Conservation (phyloP, 306 rosid genomes). For the Neltuma alba region DNA sequence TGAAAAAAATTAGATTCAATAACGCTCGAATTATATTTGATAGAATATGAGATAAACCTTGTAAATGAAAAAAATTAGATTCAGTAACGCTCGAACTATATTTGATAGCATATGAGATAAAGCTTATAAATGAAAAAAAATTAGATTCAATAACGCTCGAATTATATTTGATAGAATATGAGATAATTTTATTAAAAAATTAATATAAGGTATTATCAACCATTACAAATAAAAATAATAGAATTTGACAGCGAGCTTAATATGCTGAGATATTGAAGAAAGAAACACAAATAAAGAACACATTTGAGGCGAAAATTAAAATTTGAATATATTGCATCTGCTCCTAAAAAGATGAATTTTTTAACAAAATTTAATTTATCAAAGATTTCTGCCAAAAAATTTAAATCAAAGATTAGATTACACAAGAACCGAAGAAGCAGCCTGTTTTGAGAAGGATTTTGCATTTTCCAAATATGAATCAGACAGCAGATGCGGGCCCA, state of each 20-base stretch:
- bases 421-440: background rate
- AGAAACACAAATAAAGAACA: no score
- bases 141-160: background rate
- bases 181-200: no score
- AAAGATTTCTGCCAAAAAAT: no score
- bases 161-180: no score
- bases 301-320: no score
- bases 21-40: background rate
- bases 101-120: no score
- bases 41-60: no score
- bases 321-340: background rate
- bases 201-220: background rate
- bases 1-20: no score
- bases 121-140: no score
- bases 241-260: background rate
- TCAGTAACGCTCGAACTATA: background rate
- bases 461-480: background rate
- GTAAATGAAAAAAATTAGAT: no score
- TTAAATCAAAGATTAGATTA: no score
- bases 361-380: no score
- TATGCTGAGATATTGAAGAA: background rate
- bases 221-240: background rate
- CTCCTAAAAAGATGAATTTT: background rate
- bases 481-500: slow-evolving; percentile 24
- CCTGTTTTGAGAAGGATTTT: background rate